These are phyloP conservation scores for Sonneratia alba DNA, from an alignment of 345 rosid genomes.

Conservation along the genomic window DNA sequence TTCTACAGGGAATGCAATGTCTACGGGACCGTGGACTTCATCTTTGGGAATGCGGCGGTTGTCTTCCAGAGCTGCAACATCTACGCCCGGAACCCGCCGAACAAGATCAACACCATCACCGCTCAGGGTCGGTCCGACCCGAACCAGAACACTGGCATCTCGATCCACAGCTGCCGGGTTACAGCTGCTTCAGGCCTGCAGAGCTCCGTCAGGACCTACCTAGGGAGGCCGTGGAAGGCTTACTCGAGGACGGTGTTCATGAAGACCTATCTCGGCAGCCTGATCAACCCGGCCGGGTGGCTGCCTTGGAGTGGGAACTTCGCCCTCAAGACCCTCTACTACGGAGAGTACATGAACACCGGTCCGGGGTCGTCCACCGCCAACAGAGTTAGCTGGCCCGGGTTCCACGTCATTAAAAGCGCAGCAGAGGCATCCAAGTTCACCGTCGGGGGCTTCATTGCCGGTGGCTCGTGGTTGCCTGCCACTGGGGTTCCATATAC, in stretches of 20 bases:
- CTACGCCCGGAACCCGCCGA: constrained; percentile 28
- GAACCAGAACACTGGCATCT: constrained; percentile 48
- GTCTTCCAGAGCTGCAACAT: constrained; percentile 44
- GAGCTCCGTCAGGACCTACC: constrained; percentile 35
- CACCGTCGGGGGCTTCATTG: constrained; percentile 29
- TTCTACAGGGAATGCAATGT: constrained; percentile 50
- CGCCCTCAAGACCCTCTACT: constrained; percentile 23
- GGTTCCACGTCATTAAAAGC: constrained; percentile 26
- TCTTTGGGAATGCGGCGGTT: constrained; percentile 46
- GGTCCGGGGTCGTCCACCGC: constrained; percentile 27
- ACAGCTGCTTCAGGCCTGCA: constrained; percentile 33
- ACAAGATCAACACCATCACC: constrained; percentile 29
- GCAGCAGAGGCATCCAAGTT: constrained; percentile 33
- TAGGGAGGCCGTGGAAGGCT: constrained; percentile 39
- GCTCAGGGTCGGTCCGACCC: constrained; percentile 45
- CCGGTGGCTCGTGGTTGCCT: constrained; percentile 38
- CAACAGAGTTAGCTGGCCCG: constrained; percentile 35
- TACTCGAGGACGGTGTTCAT: constrained; percentile 33
- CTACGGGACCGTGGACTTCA: constrained; percentile 50
- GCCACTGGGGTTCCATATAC: constrained; percentile 33
- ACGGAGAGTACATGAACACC: no score
- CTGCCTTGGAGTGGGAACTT: constrained; percentile 37
- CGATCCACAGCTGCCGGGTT: constrained; percentile 39
- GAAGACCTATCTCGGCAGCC: constrained; percentile 30
- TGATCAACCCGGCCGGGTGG: constrained; percentile 46